Evolutionary conservation across 2,329 filamentous ascomycete species (phyloP), one percentile per base, ranked within the genome.

Genomic region (Pseudogymnoascus sp.): DNA sequence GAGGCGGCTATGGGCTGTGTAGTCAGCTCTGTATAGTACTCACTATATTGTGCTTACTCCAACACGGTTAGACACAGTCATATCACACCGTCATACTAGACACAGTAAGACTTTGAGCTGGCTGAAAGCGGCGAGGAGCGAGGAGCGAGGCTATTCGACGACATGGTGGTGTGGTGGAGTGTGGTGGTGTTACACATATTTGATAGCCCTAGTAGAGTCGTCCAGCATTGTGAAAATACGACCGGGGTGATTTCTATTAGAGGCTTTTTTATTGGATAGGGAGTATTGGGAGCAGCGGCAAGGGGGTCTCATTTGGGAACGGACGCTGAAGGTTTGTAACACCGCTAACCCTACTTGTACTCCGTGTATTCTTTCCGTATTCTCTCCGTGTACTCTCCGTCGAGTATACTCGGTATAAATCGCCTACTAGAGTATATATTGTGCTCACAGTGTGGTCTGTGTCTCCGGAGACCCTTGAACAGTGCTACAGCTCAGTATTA

Each of bases 111-210:
- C 25, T 56, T 18, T 3, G n/a, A 34, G n/a, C 25, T 31, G 11
- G 46, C 25, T 56, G 46, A 56, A 56, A 56, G 10, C 46, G 10
- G 46, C 46, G 25, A 53, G 3, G n/a, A 31, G 46, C 25, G 46
- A 56, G 46, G 46, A 31, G 46, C 25, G 46, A 56, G 46, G 46
- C 7, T 28, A 56, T 12, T 56, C n/a, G 46, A n/a, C 25, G 25
- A 4, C 21, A 7, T 18, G 8, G 21, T n/a, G 46, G 46, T 12
- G 46, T 18, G 46, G 46, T 34, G n/a, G 46, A 4, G 25, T 18
- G 46, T 53, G 46, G 25, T 53, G 25, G 46, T 31, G 25, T 53
- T 53, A n/a, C 46, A 53, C 46, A 53, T 11, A 53, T 53, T 53
- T 53, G n/a, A 31, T 11, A 18, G 14, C 25, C 11, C 25, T 31